phyloP scores from a whole-genome alignment of 345 rosid genomes.

The Salix koriyanagi region DNA sequence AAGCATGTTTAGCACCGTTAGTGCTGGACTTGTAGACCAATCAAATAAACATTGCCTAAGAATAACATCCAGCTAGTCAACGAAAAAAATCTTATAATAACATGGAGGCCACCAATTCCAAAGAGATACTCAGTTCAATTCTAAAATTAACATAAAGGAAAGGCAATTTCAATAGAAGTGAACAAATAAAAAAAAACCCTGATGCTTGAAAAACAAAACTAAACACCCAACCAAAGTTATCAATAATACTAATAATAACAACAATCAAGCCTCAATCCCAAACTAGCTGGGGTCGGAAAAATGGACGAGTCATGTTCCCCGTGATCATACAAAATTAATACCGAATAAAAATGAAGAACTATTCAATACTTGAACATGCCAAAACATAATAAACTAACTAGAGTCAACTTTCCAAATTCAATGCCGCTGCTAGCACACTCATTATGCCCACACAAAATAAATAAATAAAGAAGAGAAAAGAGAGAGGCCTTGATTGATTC shows the following conservation, averaged over 20 bases:
- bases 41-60: background rate
- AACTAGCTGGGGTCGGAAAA: background rate
- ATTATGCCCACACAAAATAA: background rate
- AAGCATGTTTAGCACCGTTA: background rate
- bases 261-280: background rate
- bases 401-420: background rate
- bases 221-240: background rate
- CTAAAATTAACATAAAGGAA: background rate
- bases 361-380: background rate
- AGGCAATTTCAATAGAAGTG: background rate
- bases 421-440: background rate
- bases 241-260: background rate
- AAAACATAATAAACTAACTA: background rate
- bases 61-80: background rate
- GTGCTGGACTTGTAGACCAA: background rate
- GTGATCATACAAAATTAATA: background rate
- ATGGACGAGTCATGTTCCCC: background rate
- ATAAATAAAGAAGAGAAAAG: background rate
- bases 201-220: background rate
- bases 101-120: background rate
- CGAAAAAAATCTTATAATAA: background rate
- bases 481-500: slow-evolving; percentile 13
- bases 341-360: background rate
- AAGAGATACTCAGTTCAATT: background rate
- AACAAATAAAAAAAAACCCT: too few relatives aligned